Percentiles rank a stretch among this genome's conserved stretches.
Conservation (phyloP, 1,284 basidiomycete species). For the Austroboletus novae-zelandiae region DNA sequence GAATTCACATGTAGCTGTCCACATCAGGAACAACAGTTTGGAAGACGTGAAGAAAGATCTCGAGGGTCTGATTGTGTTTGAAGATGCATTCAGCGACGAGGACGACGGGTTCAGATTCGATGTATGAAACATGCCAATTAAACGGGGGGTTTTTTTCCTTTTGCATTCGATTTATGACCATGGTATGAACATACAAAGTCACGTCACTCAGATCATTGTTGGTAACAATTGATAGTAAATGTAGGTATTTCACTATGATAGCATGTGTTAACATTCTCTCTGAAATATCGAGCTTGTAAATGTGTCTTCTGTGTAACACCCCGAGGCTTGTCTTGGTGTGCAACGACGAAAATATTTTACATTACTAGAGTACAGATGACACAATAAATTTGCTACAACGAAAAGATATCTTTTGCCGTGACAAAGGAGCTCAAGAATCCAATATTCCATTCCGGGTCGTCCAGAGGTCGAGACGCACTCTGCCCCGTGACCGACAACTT, state of each 20-base stretch:
- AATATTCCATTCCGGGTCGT: slow-evolving; percentile 24
- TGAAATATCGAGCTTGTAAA: too few relatives aligned
- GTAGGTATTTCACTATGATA: slow-evolving; percentile 1
- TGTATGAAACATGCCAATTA: slow-evolving; percentile 11
- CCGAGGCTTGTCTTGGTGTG: too few relatives aligned
- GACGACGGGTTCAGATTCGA: slow-evolving; percentile 29
- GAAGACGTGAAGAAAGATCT: slow-evolving; percentile 34
- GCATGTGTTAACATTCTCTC: too few relatives aligned
- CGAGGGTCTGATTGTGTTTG: slow-evolving; percentile 31
- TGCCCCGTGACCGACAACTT: slow-evolving; percentile 10
- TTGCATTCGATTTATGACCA: slow-evolving; percentile 17
- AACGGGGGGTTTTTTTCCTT: background rate
- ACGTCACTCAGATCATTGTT: slow-evolving; percentile 2
- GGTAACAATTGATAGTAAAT: slow-evolving; percentile 8
- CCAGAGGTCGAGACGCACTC: background rate
- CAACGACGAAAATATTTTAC: too few relatives aligned
- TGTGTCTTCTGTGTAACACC: too few relatives aligned
- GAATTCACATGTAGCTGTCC: slow-evolving; percentile 20
- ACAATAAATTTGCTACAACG: slow-evolving; percentile 5
- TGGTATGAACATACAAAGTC: slow-evolving; percentile 5
- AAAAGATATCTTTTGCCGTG: slow-evolving; percentile 12
- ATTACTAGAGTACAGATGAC: too few relatives aligned
- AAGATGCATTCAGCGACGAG: slow-evolving; percentile 23
- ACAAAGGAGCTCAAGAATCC: slow-evolving; percentile 19
- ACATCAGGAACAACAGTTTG: slow-evolving; percentile 20